These are phyloP conservation scores for Citrus maxima DNA, from an alignment of 345 rosid species.

Conservation along the genomic window DNA sequence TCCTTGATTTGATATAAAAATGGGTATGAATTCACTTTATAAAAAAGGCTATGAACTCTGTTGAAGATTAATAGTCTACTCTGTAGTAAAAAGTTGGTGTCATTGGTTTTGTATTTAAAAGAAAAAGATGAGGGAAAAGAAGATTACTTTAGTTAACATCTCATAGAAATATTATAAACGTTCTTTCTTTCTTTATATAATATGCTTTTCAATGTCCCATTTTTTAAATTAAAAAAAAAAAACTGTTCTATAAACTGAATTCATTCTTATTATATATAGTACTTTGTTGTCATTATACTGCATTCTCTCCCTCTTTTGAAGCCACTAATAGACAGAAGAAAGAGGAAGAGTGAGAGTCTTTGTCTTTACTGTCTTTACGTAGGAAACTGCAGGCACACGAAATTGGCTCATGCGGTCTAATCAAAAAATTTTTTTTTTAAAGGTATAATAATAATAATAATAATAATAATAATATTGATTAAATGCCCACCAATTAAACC, in stretches of 20 bases:
- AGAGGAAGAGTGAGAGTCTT: neutral
- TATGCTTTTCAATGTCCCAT: neutral
- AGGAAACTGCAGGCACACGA: neutral
- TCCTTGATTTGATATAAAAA: neutral
- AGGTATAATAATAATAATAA: neutral
- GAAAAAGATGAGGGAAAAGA: neutral
- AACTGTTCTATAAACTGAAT: neutral
- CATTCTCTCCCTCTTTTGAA: neutral
- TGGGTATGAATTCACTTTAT: neutral
- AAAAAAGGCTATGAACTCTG: neutral
- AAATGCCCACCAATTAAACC: neutral
- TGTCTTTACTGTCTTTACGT: conserved; percentile 15
- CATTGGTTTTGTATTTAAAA: conserved; percentile 10
- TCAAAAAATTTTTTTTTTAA: neutral
- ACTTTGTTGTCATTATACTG: too few relatives aligned
- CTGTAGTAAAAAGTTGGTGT: neutral
- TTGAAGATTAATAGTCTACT: neutral
- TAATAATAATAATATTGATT: neutral
- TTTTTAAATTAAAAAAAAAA: neutral
- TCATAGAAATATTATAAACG: neutral
- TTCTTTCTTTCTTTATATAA: neutral
- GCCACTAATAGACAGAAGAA: neutral
- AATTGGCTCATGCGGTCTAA: neutral
- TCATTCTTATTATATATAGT: too few relatives aligned
- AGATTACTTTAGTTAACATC: conserved; percentile 11